These are phyloP conservation scores for Aspergillus bridgeri DNA, from an alignment of 495 filamentous ascomycete species.

Conservation along the genomic window DNA sequence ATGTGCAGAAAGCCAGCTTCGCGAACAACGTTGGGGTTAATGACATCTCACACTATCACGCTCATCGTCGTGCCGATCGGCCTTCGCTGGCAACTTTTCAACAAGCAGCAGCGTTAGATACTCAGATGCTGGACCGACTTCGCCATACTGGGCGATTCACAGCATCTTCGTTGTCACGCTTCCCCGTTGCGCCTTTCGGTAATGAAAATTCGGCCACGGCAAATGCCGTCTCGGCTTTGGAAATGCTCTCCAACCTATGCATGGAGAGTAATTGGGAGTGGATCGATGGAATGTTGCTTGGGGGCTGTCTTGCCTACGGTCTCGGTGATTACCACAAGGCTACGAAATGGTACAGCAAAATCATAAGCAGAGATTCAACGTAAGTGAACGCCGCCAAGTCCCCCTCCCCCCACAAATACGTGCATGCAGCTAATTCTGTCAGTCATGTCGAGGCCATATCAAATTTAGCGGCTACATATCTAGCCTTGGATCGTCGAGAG, in stretches of 20 bases:
- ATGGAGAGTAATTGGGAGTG: slow-evolving; percentile 87
- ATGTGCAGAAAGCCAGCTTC: not conserved
- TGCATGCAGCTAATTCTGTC: slow-evolving; percentile 2
- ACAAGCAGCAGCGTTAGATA: slow-evolving; percentile 20
- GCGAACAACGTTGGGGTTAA: not conserved
- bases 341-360: slow-evolving; percentile 82
- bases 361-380: slow-evolving; percentile 76
- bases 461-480: slow-evolving; percentile 83
- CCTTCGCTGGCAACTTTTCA: slow-evolving; percentile 29
- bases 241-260: slow-evolving; percentile 77
- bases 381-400: slow-evolving; percentile 40
- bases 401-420: too few relatives aligned
- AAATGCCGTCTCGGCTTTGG: slow-evolving; percentile 66
- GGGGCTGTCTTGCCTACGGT: slow-evolving; percentile 90
- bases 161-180: slow-evolving; percentile 34
- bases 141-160: slow-evolving; percentile 31
- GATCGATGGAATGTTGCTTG: slow-evolving; percentile 93
- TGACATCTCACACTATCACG: slow-evolving; percentile 11
- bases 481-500: slow-evolving; percentile 75
- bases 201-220: slow-evolving; percentile 34
- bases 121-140: slow-evolving; percentile 26
- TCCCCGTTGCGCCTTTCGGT: slow-evolving; percentile 26
- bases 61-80: slow-evolving; percentile 22
- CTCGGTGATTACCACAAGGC: slow-evolving; percentile 84
- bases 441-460: slow-evolving; percentile 95